Percentiles rank a stretch among this genome's conserved stretches.
phyloP scores from a whole-genome alignment of 352 stramenopile genomes.

The Pythium aquatile region DNA sequence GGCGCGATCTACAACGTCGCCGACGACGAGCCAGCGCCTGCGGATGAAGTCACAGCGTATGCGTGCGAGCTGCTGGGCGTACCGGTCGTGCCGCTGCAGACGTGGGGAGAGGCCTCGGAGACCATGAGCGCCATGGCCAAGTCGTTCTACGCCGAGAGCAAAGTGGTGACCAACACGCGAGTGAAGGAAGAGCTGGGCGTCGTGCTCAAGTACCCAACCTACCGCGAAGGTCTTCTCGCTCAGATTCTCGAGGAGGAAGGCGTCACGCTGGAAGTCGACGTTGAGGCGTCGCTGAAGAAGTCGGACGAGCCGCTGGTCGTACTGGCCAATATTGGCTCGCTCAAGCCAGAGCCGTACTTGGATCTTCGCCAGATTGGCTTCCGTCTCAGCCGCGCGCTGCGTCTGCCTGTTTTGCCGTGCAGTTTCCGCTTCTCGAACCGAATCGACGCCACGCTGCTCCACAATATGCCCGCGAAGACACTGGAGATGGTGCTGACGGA shows the following conservation, averaged over 20 bases:
- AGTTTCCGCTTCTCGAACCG: conserved; percentile 80
- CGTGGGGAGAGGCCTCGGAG: conserved; percentile 69
- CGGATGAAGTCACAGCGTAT: conserved; percentile 76
- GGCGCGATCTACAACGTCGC: conserved; percentile 88
- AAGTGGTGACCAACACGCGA: conserved; percentile 68
- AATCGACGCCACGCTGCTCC: conserved; percentile 52
- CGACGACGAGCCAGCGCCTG: conserved; percentile 85
- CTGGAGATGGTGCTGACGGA: conserved; percentile 62
- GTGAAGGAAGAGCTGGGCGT: conserved; percentile 80
- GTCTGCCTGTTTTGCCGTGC: conserved; percentile 56
- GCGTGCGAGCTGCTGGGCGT: conserved; percentile 70
- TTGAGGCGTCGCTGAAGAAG: background rate
- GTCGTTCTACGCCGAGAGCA: conserved; percentile 86
- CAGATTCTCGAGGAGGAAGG: conserved; percentile 77
- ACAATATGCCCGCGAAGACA: conserved; percentile 62
- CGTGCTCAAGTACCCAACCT: conserved; percentile 69
- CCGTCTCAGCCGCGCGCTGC: conserved; percentile 55
- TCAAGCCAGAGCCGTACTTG: conserved; percentile 65
- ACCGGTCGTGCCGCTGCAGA: conserved; percentile 42
- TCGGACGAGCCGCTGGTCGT: conserved; percentile 37
- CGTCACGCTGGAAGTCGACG: conserved; percentile 8
- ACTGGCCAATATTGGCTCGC: conserved; percentile 74
- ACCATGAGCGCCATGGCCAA: conserved; percentile 87
- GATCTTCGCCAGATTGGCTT: conserved; percentile 75
- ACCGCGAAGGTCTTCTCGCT: conserved; percentile 75